These are phyloP conservation scores for Magnaporthiopsis rhizophila DNA, from an alignment of 2,329 filamentous ascomycete species.

Conservation along the genomic window DNA sequence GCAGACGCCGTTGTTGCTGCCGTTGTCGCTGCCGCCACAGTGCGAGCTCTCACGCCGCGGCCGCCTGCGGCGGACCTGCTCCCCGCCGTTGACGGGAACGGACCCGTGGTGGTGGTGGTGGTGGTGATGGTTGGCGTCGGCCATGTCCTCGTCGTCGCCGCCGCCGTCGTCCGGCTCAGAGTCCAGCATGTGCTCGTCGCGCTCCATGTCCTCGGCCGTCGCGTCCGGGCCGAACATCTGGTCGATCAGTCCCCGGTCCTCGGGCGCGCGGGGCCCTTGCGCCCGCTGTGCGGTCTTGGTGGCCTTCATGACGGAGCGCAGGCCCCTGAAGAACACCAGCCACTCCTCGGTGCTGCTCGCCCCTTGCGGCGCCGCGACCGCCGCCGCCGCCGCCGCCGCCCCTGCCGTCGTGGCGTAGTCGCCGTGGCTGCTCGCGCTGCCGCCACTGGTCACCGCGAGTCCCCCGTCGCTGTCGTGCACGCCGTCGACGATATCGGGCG, in stretches of 20 bases:
- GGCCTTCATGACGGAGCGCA: conserved; percentile 7
- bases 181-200: not conserved
- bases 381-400: not conserved
- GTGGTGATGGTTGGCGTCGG: not conserved
- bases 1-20: not conserved
- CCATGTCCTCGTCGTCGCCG: not conserved
- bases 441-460: too few relatives aligned
- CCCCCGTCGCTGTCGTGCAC: not conserved
- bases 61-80: not conserved
- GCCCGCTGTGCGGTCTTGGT: conserved; percentile 2
- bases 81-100: not conserved
- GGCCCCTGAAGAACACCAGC: conserved; percentile 7
- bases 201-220: not conserved
- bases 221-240: conserved; percentile 8
- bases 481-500: not conserved
- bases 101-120: not conserved
- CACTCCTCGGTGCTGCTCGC: conserved; percentile 6
- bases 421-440: not conserved
- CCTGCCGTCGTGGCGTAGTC: not conserved
- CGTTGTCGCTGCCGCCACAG: not conserved
- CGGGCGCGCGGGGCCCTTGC: too few relatives aligned
- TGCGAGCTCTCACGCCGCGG: not conserved
- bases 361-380: not conserved
- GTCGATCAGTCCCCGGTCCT: conserved; percentile 5
- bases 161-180: not conserved